phyloP scores from a whole-genome alignment of 2,329 filamentous ascomycete species.

The Aspergillus fischeri region DNA sequence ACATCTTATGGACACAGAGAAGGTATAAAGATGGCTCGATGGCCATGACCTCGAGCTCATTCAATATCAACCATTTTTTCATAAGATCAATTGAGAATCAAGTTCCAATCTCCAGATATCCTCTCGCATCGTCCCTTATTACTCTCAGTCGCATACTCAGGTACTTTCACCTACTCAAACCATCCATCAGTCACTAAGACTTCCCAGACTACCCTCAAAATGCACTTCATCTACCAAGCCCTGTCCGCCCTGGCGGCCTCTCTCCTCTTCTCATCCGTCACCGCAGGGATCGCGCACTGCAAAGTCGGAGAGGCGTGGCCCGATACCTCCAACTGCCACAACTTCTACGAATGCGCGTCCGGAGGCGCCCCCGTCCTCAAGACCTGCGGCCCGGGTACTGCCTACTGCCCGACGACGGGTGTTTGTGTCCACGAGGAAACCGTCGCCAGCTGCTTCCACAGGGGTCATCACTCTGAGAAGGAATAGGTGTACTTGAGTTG shows the following conservation, averaged over 20 bases:
- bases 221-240: neutral
- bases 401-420: conserved; percentile 2
- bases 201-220: neutral
- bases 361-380: conserved; percentile 6
- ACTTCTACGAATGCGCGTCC: conserved; percentile 9
- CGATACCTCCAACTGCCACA: conserved; percentile 5
- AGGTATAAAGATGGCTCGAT: neutral
- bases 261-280: neutral
- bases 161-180: neutral
- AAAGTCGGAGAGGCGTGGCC: conserved; percentile 3
- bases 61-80: neutral
- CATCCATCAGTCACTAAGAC: neutral
- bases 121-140: neutral
- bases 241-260: neutral
- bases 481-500: too few relatives aligned
- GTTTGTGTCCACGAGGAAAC: conserved; percentile 6
- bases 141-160: neutral
- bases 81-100: neutral
- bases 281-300: neutral
- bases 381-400: conserved; percentile 8
- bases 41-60: neutral
- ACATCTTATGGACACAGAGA: neutral
- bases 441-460: neutral
- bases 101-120: neutral
- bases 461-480: neutral